phyloP scores from a whole-genome alignment of 768 basidiomycete species.

The Lyophyllum semitale region DNA sequence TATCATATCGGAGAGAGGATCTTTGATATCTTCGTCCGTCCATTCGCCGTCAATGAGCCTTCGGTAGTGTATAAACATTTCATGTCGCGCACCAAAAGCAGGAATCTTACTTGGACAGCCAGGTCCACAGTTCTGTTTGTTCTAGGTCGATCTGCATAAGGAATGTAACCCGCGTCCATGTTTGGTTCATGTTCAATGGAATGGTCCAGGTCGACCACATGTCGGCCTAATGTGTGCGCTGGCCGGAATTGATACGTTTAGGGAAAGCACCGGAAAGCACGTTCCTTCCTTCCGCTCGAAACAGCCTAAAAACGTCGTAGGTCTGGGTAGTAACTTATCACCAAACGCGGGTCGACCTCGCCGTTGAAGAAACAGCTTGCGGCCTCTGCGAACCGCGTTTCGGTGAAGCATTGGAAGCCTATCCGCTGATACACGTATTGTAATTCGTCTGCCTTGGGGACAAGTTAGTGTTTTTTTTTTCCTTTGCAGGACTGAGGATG shows the following conservation, averaged over 20 bases:
- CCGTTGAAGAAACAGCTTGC: constrained; percentile 77
- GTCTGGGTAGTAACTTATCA: constrained; percentile 79
- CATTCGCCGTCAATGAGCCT: constrained; percentile 71
- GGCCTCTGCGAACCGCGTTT: constrained; percentile 84
- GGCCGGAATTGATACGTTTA: too few species aligned
- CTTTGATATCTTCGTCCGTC: constrained; percentile 60
- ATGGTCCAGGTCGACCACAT: too few species aligned
- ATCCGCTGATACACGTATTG: constrained; percentile 81
- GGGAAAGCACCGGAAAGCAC: too few species aligned
- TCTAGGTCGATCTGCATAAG: too few species aligned
- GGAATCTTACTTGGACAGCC: constrained; percentile 65
- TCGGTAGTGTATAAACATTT: constrained; percentile 1
- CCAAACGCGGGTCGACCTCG: constrained; percentile 79
- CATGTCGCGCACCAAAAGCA: neutral
- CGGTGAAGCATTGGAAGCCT: constrained; percentile 75
- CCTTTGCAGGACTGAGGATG: too few species aligned
- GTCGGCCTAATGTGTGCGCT: too few species aligned
- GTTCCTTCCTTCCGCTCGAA: too few species aligned
- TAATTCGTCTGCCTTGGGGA: constrained; percentile 71
- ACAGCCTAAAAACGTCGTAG: too few species aligned
- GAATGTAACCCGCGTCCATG: too few species aligned
- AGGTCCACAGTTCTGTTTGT: too few species aligned
- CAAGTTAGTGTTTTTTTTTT: too few species aligned
- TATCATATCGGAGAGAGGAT: constrained; percentile 66
- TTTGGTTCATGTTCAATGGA: too few species aligned